Evolutionary conservation across 2,329 filamentous ascomycete genomes (phyloP).

Genomic region (Alternaria hordeiaustralica): DNA sequence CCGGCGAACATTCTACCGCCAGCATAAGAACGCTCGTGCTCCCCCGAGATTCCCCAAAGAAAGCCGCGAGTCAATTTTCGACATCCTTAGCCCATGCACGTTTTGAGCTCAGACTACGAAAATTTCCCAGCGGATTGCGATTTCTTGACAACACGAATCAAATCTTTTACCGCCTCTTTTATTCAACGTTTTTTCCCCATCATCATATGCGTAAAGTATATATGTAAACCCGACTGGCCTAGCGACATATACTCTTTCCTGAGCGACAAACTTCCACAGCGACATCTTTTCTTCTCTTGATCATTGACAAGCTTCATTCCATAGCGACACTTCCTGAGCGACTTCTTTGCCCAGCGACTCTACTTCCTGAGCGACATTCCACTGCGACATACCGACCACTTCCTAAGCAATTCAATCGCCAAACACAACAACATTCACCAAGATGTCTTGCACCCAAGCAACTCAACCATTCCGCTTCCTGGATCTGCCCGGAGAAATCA

Average conservation of each 20-base stretch:
- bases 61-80: slow-evolving; percentile 14
- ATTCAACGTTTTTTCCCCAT: slow-evolving; percentile 1
- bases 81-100: slow-evolving; percentile 13
- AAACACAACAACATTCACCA: slow-evolving; percentile 3
- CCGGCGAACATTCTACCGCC: slow-evolving; percentile 14
- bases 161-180: slow-evolving; percentile 20
- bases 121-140: slow-evolving; percentile 24
- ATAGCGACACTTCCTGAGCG: slow-evolving; percentile 25
- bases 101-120: slow-evolving; percentile 18
- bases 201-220: slow-evolving; percentile 26
- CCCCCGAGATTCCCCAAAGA: slow-evolving; percentile 20
- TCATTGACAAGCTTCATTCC: slow-evolving; percentile 13
- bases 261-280: slow-evolving; percentile 26
- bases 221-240: slow-evolving; percentile 18
- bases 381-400: background rate
- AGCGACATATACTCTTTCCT: slow-evolving; percentile 12
- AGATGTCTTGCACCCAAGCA: slow-evolving; percentile 22
- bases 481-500: slow-evolving; percentile 35
- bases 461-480: slow-evolving; percentile 31
- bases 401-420: background rate
- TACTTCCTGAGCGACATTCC: slow-evolving; percentile 12
- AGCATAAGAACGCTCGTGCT: slow-evolving; percentile 32
- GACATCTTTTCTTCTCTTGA: slow-evolving; percentile 10
- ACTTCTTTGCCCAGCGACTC: slow-evolving; percentile 13
- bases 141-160: slow-evolving; percentile 25